Conservation (phyloP, 202 grass and related monocot genomes). For the Musa balbisiana region DNA sequence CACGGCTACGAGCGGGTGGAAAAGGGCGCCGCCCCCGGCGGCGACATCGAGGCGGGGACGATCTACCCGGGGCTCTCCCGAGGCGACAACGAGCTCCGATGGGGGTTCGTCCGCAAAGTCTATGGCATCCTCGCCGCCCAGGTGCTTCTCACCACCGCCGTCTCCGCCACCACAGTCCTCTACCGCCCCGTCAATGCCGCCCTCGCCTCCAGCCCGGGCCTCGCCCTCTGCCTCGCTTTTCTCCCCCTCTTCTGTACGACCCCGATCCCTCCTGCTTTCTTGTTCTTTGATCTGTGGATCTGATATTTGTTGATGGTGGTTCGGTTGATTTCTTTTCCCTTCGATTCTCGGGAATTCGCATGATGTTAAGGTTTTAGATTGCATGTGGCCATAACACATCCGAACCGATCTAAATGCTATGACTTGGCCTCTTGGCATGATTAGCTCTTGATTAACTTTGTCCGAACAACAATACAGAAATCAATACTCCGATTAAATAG, state of each 20-base stretch:
- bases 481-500: no score
- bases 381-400: no score
- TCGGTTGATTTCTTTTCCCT: neutral
- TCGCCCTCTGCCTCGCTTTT: conserved; percentile 56
- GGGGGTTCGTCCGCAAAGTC: conserved; percentile 99
- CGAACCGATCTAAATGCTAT: no score
- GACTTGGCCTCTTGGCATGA: no score
- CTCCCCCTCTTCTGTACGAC: conserved; percentile 74
- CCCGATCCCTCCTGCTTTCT: neutral
- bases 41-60: conserved; percentile 75
- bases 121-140: conserved; percentile 96
- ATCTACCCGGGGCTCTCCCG: conserved; percentile 86
- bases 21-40: conserved; percentile 30
- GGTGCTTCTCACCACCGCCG: conserved; percentile 75
- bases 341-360: no score
- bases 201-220: conserved; percentile 46
- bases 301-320: neutral
- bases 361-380: no score
- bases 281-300: neutral
- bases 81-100: conserved; percentile 81
- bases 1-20: conserved; percentile 18
- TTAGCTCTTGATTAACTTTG: no score
- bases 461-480: no score
- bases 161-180: conserved; percentile 65
- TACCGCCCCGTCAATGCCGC: conserved; percentile 60